Evolutionary conservation across 371 early-diverging fungal genomes (phyloP).

Genomic region (Zychaea mexicana): DNA sequence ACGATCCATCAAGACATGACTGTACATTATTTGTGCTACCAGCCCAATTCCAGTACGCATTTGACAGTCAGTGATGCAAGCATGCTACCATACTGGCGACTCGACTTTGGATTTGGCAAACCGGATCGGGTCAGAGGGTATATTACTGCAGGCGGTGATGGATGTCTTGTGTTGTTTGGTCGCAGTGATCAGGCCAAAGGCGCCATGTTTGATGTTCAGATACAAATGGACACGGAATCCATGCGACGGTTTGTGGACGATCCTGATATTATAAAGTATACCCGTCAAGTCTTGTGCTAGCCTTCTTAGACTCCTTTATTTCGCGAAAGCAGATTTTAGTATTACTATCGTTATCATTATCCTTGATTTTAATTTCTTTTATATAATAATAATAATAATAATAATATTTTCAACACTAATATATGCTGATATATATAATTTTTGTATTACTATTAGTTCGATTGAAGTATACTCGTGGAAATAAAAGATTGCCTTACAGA

Average conservation of each 20-base stretch:
- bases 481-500: too few relatives aligned
- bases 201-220: slow-evolving; percentile 36
- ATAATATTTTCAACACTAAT: too few relatives aligned
- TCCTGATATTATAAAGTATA: slow-evolving; percentile 37
- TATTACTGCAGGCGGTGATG: slow-evolving; percentile 45
- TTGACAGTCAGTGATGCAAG: slow-evolving; percentile 36
- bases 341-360: not conserved
- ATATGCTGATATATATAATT: too few relatives aligned
- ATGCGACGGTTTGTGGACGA: slow-evolving; percentile 40
- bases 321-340: not conserved
- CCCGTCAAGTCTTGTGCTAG: slow-evolving; percentile 28
- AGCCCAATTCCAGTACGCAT: slow-evolving; percentile 32
- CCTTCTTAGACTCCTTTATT: not conserved
- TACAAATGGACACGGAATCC: slow-evolving; percentile 43
- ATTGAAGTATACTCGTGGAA: too few relatives aligned
- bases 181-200: slow-evolving; percentile 27
- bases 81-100: slow-evolving; percentile 35
- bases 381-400: too few relatives aligned
- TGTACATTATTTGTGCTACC: slow-evolving; percentile 36
- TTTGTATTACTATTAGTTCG: too few relatives aligned
- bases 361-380: not conserved
- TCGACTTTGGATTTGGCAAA: slow-evolving; percentile 29
- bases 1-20: slow-evolving; percentile 45
- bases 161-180: slow-evolving; percentile 39
- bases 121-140: slow-evolving; percentile 43